Evolutionary conservation across 1,284 basidiomycete species (phyloP), one percentile per base, ranked within the genome.

Genomic region (Neotropicomus parvogracilis): DNA sequence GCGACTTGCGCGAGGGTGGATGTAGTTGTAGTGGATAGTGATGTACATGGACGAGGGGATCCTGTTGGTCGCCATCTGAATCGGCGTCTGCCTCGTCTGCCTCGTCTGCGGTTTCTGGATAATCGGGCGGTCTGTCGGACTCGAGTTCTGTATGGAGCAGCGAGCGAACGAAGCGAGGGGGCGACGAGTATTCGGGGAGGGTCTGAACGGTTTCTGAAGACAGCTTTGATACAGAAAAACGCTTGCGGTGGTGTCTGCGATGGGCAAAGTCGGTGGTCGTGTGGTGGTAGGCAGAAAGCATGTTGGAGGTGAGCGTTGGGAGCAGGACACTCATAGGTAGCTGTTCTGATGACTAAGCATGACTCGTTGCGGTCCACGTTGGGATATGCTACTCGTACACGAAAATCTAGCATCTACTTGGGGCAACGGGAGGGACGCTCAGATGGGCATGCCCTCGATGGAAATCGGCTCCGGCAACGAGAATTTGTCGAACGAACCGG

Each of bases 71-170:
- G 3, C 17, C 64, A 49, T 79, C 77, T 3, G 79, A 79, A 59
- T 88, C 85, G 41, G 78, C 80, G 73, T 88, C 85, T 16, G 76
- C 83, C 59, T n/a, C n/a, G n/a, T n/a, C 24, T 8, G 24, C 24
- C 8, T 88, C 85, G 60, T 87, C 81, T 53, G 83, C 81, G 51
- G 83, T 83, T 57, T 85, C 81, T 42, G 83, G 75, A 58, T 88
- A 88, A 60, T 86, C 82, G 31, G 86, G 85, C 4, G 86, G 86
- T 38, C 69, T 74, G 62, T 87, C 83, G 21, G 70, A 59, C 39
- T 72, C 67, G 17, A 71, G 69, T 39, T 39, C 65, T 26, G 49
- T 33, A 20, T 59, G 52, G n/a, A 31, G 32, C n/a, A 31, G 20
- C 13, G 46, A 39, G 7, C 19, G 44, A 40, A 45, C 40, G 19